Base-by-base conservation (phyloP, 192 early-diverging fungal genomes). In the Linderina pennispora region DNA sequence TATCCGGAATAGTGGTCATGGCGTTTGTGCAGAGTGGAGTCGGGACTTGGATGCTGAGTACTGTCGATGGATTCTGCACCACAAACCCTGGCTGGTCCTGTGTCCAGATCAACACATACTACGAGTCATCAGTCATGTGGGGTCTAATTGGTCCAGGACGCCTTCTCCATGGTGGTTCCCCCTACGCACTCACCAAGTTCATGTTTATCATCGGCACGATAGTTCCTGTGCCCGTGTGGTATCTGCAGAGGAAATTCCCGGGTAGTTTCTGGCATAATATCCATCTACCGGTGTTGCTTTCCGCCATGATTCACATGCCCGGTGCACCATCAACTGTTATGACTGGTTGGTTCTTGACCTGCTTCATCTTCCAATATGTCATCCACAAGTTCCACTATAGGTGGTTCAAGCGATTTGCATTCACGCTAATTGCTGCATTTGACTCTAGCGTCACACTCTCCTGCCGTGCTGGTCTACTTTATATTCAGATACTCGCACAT, bases 321-420 rank as follows among this genome's bases (percentile, higher is more conserved):
- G 75, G 75, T 39, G 75, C 74, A 33, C 55, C 73, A 7, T 64
- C 74, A 26, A 53, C 72, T 18, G 52, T 50, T 23, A 50, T 70
- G 45, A 54, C 63, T 26, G 63, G 51, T 43, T 75, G 71, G 66
- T 65, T 64, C 25, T 31, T 55, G 15, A 22, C 74, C 19, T 65
- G 73, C 11, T 81, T 75, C 45, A 33, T 86, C 22, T 79, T 75
- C 46, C 61, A 80, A 50, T 80, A 62, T 33, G 53, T 46, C 21
- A 13, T 82, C 6, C 69, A 75, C 61, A 65, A 71, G 35, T 68
- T 78, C 48, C 47, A 50, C 43, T 60, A 74, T 25, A 37, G 51
- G 8, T 80, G 81, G 81, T 83, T 80, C 76, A 33, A 49, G 23
- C 77, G 77, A 50, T 87, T 83, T 65, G 83, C 81, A 62, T 87